Percentiles rank a stretch among this genome's conserved stretches.
phyloP scores from a whole-genome alignment of 2,329 filamentous ascomycete genomes.

The Eutypella sp. region DNA sequence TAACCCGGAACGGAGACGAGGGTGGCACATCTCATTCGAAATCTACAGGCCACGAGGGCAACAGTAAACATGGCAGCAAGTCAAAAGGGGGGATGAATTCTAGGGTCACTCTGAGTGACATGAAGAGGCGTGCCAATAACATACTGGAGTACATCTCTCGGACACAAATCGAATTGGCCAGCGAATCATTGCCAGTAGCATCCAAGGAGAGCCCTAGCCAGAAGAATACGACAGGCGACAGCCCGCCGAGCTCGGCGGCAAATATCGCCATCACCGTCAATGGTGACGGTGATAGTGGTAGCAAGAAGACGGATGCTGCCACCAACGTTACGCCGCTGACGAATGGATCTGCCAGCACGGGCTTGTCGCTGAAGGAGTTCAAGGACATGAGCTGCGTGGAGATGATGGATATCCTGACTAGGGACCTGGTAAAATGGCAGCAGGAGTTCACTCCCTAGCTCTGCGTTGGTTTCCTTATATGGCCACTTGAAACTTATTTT shows the following conservation, averaged over 20 bases:
- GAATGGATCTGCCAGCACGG: slow-evolving; percentile 27
- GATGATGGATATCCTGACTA: slow-evolving; percentile 85
- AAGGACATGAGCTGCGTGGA: slow-evolving; percentile 72
- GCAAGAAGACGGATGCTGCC: slow-evolving; percentile 14
- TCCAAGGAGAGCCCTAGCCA: slow-evolving; percentile 37
- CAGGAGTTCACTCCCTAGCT: slow-evolving; percentile 53
- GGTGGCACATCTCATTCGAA: slow-evolving; percentile 29
- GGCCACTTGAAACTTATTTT: too few relatives aligned
- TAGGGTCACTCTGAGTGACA: slow-evolving; percentile 80
- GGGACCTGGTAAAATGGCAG: slow-evolving; percentile 81
- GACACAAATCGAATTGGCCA: slow-evolving; percentile 81
- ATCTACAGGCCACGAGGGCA: slow-evolving; percentile 28
- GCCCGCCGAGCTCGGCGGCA: slow-evolving; percentile 25
- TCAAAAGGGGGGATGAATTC: slow-evolving; percentile 51
- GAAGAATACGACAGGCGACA: slow-evolving; percentile 34
- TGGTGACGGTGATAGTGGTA: slow-evolving; percentile 26
- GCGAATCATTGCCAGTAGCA: slow-evolving; percentile 47
- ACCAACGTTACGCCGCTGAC: slow-evolving; percentile 6
- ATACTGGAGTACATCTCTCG: slow-evolving; percentile 88
- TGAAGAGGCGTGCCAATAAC: slow-evolving; percentile 75
- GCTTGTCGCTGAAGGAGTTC: slow-evolving; percentile 49
- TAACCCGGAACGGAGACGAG: slow-evolving; percentile 42
- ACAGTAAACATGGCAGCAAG: slow-evolving; percentile 49
- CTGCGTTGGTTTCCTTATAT: too few relatives aligned
- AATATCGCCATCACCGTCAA: slow-evolving; percentile 32